Conservation (phyloP, 352 stramenopile species). For the Pythium coloratum region DNA sequence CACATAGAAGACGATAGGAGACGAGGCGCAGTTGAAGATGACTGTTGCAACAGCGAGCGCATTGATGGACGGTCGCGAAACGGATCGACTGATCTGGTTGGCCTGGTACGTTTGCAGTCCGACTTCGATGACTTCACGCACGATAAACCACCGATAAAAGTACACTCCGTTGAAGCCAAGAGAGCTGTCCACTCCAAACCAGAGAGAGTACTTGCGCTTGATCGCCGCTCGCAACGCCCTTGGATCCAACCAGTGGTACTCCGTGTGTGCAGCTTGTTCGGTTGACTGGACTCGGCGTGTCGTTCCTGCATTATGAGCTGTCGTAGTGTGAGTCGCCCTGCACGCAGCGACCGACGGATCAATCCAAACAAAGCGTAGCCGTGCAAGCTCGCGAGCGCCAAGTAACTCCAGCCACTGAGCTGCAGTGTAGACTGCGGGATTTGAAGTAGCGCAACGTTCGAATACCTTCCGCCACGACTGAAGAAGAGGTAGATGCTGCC, state of each 20-base stretch:
- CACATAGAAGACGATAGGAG: conserved; percentile 6
- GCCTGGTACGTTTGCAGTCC: conserved; percentile 17
- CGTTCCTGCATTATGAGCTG: not conserved
- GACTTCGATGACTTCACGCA: conserved; percentile 12
- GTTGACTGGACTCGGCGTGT: not conserved
- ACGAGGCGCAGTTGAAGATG: conserved; percentile 9
- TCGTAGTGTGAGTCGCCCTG: not conserved
- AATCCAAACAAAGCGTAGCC: not conserved
- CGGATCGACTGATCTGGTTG: conserved; percentile 5
- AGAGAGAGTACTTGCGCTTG: not conserved
- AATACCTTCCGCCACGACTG: not conserved
- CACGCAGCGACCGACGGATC: not conserved
- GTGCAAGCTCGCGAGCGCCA: not conserved
- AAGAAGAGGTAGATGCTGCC: not conserved
- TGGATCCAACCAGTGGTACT: not conserved
- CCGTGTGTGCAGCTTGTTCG: not conserved
- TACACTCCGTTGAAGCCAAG: not conserved
- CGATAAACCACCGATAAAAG: not conserved
- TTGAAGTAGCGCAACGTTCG: not conserved
- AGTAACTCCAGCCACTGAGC: not conserved
- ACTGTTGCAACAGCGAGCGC: not conserved
- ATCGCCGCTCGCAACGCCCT: not conserved
- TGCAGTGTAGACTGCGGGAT: not conserved
- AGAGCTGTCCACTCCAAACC: not conserved
- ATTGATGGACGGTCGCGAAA: conserved; percentile 7